Base-by-base conservation (phyloP, 352 stramenopile species). In the Globisporangium emineosum region DNA sequence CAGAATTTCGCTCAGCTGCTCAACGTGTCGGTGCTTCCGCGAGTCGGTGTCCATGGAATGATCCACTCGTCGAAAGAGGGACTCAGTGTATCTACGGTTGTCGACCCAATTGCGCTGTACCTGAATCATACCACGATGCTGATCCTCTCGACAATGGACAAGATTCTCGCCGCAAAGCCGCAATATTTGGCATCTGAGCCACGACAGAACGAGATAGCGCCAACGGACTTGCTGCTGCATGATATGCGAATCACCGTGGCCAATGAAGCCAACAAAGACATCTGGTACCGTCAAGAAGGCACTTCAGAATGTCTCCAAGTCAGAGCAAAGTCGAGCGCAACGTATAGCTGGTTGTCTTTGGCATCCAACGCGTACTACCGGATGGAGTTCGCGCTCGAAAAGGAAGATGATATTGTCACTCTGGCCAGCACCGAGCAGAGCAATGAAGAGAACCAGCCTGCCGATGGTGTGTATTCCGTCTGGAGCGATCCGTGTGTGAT, bases 321-420 rank as follows among this genome's bases (percentile, higher is more conserved):
- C 19, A n/a, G 47, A 43, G 45, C 68, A 23, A 60, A 77, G 40
- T 57, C 66, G 37, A 65, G 60, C 53, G 61, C 75, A 4, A 66
- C 70, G 2, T 94, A 94, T 62, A 93, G 86, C 50, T 94, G 86
- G 86, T 67, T 89, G 10, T 83, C 81, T 19, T 59, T 89, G 52
- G 69, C 70, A 57, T 74, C 58, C 5, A 72, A 59, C 27, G 68
- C 74, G 27, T 85, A 74, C 67, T 86, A 86, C 21, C 72, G 77
- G 45, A 77, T 89, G 66, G 60, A 80, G 37, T 91, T 89, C 64
- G 71, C 77, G 21, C 13, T 89, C 19, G 66, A 81, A 13, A 59
- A 81, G 29, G 53, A 67, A 12, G 23, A 37, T 8, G n/a, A 29
- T 21, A 9, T 8, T 23, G 15, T 10, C 9, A 58, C 21, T 58